Percentiles rank a stretch among this genome's conserved stretches.
These are phyloP conservation scores for Boletus barrowsii DNA, from an alignment of 768 basidiomycete species.

Conservation along the genomic window DNA sequence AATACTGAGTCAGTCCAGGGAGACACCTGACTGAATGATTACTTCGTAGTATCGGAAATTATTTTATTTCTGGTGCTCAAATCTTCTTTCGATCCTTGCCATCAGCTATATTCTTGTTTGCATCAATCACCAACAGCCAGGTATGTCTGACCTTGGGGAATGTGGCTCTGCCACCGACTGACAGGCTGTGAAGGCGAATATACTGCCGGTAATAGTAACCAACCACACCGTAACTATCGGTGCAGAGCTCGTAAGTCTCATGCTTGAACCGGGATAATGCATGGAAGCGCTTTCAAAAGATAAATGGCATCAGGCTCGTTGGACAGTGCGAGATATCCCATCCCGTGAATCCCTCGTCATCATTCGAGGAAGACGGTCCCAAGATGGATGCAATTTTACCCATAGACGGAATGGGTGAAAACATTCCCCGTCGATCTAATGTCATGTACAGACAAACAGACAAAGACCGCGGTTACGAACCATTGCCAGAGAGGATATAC, in stretches of 20 bases:
- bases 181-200: conserved; percentile 52
- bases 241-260: conserved; percentile 64
- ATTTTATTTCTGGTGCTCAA: conserved; percentile 85
- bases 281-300: conserved; percentile 37
- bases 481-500: conserved; percentile 57
- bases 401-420: conserved; percentile 53
- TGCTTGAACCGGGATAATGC: conserved; percentile 51
- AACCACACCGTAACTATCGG: conserved; percentile 96
- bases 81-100: conserved; percentile 90
- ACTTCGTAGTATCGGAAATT: conserved; percentile 72
- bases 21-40: neutral
- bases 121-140: conserved; percentile 83
- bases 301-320: conserved; percentile 72
- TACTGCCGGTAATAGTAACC: conserved; percentile 88
- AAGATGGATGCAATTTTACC: conserved; percentile 43
- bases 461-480: conserved; percentile 51
- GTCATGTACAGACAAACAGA: conserved; percentile 58
- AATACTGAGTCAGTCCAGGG: conserved; percentile 12
- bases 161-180: conserved; percentile 9
- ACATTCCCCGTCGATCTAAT: conserved; percentile 50
- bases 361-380: conserved; percentile 27
- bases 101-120: conserved; percentile 91
- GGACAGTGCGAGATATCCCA: conserved; percentile 96
- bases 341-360: conserved; percentile 46
- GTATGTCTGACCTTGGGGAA: conserved; percentile 25